Conservation (phyloP, 257 asterid species). For the Eucommia ulmoides region DNA sequence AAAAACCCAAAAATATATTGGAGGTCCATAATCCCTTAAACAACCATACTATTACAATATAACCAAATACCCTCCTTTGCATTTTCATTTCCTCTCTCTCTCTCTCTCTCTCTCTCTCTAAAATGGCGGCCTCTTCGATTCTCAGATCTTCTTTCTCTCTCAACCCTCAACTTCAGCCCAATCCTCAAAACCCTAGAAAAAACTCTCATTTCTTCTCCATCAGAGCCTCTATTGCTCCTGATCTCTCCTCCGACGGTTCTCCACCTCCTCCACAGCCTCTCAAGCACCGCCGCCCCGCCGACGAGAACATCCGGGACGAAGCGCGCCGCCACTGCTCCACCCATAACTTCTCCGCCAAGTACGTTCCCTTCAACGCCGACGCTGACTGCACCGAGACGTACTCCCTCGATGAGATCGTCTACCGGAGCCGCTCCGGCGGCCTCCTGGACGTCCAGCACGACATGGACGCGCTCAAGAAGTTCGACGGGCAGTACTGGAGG, state of each 20-base stretch:
- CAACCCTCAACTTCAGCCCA: slow-evolving; percentile 16
- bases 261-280: slow-evolving; percentile 12
- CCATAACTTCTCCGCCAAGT: slow-evolving; percentile 66
- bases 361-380: slow-evolving; percentile 57
- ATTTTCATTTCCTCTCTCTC: no score
- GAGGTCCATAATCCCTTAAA: no score
- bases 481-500: slow-evolving; percentile 72
- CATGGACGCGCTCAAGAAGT: slow-evolving; percentile 53
- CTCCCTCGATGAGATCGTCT: slow-evolving; percentile 72
- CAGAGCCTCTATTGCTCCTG: slow-evolving; percentile 57
- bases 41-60: no score
- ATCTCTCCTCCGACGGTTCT: slow-evolving; percentile 23
- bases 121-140: slow-evolving; percentile 71
- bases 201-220: slow-evolving; percentile 72
- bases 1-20: no score
- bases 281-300: slow-evolving; percentile 57
- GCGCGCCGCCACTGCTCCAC: slow-evolving; percentile 52
- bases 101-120: no score
- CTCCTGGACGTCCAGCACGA: slow-evolving; percentile 80
- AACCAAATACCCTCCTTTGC: no score
- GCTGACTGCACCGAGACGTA: slow-evolving; percentile 39
- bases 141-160: slow-evolving; percentile 52
- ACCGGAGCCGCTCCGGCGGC: slow-evolving; percentile 80
- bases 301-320: slow-evolving; percentile 72
- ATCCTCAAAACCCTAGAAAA: slow-evolving; percentile 33